Percentiles rank a stretch among this genome's conserved stretches.
phyloP scores from a whole-genome alignment of 148 eudicot species.

The Amaranthus hypochondriacus region DNA sequence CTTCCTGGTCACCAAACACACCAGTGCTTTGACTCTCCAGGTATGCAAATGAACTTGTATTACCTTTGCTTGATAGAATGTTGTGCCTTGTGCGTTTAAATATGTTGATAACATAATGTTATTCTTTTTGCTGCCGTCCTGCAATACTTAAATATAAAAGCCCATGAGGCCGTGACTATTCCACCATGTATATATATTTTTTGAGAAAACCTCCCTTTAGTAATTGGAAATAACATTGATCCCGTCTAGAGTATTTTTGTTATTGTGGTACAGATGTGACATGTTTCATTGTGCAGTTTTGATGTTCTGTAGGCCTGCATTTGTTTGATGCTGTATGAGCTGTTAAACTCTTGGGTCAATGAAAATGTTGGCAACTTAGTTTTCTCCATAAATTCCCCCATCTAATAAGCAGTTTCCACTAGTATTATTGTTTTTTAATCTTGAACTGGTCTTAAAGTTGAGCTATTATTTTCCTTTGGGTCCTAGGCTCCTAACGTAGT shows the following conservation, averaged over 20 bases:
- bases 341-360: too few relatives aligned
- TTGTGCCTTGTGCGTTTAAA: neutral
- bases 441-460: too few relatives aligned
- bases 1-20: constrained; percentile 92
- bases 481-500: too few relatives aligned
- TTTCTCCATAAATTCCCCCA: too few relatives aligned
- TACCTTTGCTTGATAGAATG: constrained; percentile 3
- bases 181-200: neutral
- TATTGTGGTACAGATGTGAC: neutral
- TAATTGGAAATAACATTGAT: neutral
- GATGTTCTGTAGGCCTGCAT: neutral
- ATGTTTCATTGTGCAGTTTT: neutral
- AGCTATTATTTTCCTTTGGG: too few relatives aligned
- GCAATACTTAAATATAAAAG: neutral
- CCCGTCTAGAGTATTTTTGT: too few relatives aligned
- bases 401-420: too few relatives aligned
- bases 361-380: too few relatives aligned
- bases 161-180: too few relatives aligned
- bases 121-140: neutral
- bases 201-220: neutral
- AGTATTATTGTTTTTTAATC: too few relatives aligned
- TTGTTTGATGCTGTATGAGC: neutral
- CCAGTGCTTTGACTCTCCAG: constrained; percentile 96
- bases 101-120: neutral
- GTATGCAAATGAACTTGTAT: constrained; percentile 30